These are phyloP conservation scores for Saccharomycopsis fibuligera DNA, from an alignment of 805 yeast species.

Conservation along the genomic window DNA sequence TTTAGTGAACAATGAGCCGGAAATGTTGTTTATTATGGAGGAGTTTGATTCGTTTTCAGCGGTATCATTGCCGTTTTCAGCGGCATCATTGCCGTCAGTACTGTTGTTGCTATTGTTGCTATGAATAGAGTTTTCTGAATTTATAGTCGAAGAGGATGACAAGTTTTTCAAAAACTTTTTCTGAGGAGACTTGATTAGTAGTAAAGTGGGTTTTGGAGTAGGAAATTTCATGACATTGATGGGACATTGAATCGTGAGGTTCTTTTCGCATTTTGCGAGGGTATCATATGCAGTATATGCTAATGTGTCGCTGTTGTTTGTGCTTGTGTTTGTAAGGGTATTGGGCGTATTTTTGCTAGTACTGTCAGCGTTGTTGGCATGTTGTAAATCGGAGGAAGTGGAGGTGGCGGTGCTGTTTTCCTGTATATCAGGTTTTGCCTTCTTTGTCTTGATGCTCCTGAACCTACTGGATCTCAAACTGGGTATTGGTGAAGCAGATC, in stretches of 20 bases:
- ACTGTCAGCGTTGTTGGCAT: neutral
- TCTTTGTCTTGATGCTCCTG: neutral
- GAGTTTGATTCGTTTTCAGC: slow-evolving; percentile 1
- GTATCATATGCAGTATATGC: slow-evolving; percentile 22
- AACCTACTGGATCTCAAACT: too few species aligned
- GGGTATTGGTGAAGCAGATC: too few species aligned
- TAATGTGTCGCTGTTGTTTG: slow-evolving; percentile 19
- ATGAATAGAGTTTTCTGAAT: slow-evolving; percentile 2
- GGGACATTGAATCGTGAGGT: slow-evolving; percentile 60
- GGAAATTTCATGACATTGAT: slow-evolving; percentile 65
- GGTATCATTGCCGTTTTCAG: neutral
- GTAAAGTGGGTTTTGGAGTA: slow-evolving; percentile 57
- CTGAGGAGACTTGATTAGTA: slow-evolving; percentile 53
- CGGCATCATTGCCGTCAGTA: neutral
- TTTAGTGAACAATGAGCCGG: slow-evolving; percentile 4
- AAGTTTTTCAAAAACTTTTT: slow-evolving; percentile 33
- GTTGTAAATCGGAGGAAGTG: neutral
- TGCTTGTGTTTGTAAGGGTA: slow-evolving; percentile 14
- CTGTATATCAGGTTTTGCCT: neutral
- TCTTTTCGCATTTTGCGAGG: slow-evolving; percentile 46
- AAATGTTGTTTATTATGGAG: slow-evolving; percentile 4
- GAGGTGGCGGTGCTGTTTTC: neutral
- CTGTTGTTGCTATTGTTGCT: slow-evolving; percentile 23
- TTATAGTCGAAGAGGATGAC: slow-evolving; percentile 25
- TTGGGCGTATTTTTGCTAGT: neutral